These are phyloP conservation scores for Pseudogymnoascus sp. DNA, from an alignment of 2,329 filamentous ascomycete genomes.

Conservation along the genomic window DNA sequence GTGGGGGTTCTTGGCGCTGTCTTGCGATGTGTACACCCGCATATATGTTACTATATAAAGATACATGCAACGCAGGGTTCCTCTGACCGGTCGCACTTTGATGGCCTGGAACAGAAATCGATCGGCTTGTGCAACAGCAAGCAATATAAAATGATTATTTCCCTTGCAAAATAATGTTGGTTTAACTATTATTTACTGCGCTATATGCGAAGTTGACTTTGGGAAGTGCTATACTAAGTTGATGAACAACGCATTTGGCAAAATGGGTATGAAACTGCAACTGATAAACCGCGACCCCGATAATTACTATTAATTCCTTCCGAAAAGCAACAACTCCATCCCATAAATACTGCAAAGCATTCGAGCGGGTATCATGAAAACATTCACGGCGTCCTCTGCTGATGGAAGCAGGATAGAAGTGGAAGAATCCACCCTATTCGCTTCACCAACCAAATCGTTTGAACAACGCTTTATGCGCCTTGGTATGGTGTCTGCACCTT, in stretches of 20 bases:
- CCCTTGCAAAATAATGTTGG: background rate
- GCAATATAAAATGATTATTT: background rate
- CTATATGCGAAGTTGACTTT: background rate
- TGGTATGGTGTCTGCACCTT: background rate
- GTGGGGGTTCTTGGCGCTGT: background rate
- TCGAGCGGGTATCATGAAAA: background rate
- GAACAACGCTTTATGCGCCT: background rate
- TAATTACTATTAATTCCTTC: slow-evolving; percentile 1
- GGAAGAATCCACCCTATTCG: too few relatives aligned
- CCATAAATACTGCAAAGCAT: background rate
- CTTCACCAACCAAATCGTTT: background rate
- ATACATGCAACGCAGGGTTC: background rate
- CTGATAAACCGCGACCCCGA: background rate
- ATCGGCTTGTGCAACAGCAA: background rate
- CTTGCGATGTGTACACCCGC: background rate
- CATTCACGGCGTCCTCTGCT: background rate
- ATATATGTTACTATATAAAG: background rate
- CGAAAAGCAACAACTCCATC: background rate
- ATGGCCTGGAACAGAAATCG: background rate
- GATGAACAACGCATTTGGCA: background rate
- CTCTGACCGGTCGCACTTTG: background rate
- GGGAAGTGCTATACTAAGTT: background rate
- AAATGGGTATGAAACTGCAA: background rate
- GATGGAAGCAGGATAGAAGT: background rate
- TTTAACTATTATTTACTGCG: background rate